These are phyloP conservation scores for Ogataea degrootiae DNA, from an alignment of 805 yeast species.

Conservation along the genomic window DNA sequence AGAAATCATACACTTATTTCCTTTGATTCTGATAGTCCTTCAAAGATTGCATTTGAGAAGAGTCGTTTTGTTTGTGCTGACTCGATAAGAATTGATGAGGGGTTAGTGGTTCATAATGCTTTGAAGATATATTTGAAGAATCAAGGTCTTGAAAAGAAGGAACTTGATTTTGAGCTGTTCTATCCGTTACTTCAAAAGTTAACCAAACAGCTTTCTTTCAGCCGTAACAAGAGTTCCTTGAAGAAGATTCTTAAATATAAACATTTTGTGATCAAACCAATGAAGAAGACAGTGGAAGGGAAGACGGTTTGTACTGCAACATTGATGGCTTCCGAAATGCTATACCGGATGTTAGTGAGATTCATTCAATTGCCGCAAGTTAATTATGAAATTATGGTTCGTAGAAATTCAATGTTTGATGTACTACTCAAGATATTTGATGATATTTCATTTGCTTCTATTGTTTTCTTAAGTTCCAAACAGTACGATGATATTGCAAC, in stretches of 20 bases:
- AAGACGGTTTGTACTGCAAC: not conserved
- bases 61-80: slow-evolving; percentile 7
- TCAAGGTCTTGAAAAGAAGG: slow-evolving; percentile 2
- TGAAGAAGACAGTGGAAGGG: not conserved
- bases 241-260: slow-evolving; percentile 10
- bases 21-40: not conserved
- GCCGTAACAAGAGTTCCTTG: slow-evolving; percentile 9
- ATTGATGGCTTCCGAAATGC: slow-evolving; percentile 3
- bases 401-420: slow-evolving; percentile 13
- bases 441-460: slow-evolving; percentile 4
- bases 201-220: slow-evolving; percentile 5
- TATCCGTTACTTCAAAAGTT: slow-evolving; percentile 4
- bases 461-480: not conserved
- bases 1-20: not conserved
- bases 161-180: slow-evolving; percentile 4
- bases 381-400: not conserved
- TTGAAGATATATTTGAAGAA: slow-evolving; percentile 6
- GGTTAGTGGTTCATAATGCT: slow-evolving; percentile 9
- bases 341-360: slow-evolving; percentile 3
- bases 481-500: slow-evolving; percentile 1
- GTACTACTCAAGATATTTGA: slow-evolving; percentile 6
- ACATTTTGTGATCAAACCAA: slow-evolving; percentile 5
- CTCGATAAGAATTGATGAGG: slow-evolving; percentile 11
- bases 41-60: not conserved
- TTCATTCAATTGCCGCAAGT: slow-evolving; percentile 3